Evolutionary conservation across 2,329 filamentous ascomycete genomes (phyloP), one percentile per base, ranked within the genome.

Genomic region (Penicillium sp.): DNA sequence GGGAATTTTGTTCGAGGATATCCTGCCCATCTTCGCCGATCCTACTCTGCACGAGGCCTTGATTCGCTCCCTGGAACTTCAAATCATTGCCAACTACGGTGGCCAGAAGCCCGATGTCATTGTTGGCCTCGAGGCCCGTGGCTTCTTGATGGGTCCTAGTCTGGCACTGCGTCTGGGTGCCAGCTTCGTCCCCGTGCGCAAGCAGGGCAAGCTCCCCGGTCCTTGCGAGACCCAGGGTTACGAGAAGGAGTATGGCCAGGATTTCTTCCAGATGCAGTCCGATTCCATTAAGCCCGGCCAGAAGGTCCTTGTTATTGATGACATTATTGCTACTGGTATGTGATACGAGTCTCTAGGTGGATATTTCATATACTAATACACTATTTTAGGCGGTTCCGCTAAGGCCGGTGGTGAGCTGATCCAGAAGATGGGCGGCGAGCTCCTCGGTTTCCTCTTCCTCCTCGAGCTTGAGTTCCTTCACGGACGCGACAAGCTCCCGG

Each of bases 291-390:
- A 89, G 78, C 82, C 85, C 49, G 92, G 92, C 35, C 90, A 96
- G 79, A 92, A 88, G 75, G 93, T 96, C 55, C 80, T 99, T 60
- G 84, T 99, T 63, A 91, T 99, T 31, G 94, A 99, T 75, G 94
- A 99, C 74, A 96, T 99, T 71, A 97, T 99, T 78, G 94, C 94
- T 55, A 99, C 94, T 62, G 93, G 93, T 96, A 81, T 75, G 88
- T 55, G 37, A 40, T 30, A 46, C 43, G 47, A 38, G 25, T 35
- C 19, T 17, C 30, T 19, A 17, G 12, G 36, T 16, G 30, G 12
- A 36, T 42, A 49, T 16, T 45, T 37, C 10, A 28, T n/a, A 22
- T n/a, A 46, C 43, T 36, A 38, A 57, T 60, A 30, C 11, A 14
- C 22, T 38, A 53, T 45, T 49, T 52, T 26, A 96, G 93, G 93